These are phyloP conservation scores for Ocimum tenuiflorum DNA, from an alignment of 257 asterid genomes.

Conservation along the genomic window DNA sequence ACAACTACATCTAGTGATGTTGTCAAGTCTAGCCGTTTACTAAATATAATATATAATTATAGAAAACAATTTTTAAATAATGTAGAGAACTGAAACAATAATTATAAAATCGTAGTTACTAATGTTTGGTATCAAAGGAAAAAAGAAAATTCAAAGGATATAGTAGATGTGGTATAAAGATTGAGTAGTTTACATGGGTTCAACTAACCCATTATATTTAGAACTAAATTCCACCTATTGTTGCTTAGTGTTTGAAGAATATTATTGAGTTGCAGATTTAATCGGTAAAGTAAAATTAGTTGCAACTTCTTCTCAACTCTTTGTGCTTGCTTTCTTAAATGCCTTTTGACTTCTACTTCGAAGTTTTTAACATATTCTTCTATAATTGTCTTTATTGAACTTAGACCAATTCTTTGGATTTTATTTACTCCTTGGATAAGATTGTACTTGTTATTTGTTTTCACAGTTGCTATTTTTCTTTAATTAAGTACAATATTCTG, in stretches of 20 bases:
- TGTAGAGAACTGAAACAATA: too few relatives aligned
- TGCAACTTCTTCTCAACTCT: constrained; percentile 34
- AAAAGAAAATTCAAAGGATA: neutral
- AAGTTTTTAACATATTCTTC: constrained; percentile 4
- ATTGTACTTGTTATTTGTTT: neutral
- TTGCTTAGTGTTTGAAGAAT: constrained; percentile 22
- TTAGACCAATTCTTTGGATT: neutral
- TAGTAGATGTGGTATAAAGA: constrained; percentile 1
- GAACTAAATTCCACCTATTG: constrained; percentile 30
- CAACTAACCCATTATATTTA: constrained; percentile 27
- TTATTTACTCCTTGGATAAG: neutral
- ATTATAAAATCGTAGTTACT: too few relatives aligned
- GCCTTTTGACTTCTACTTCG: constrained; percentile 23
- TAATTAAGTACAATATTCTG: too few relatives aligned
- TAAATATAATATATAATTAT: too few relatives aligned
- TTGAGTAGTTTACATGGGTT: constrained; percentile 16
- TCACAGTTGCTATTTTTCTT: too few relatives aligned
- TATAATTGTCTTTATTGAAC: neutral
- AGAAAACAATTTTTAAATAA: too few relatives aligned
- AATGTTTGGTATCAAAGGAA: too few relatives aligned
- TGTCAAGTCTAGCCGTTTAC: too few relatives aligned
- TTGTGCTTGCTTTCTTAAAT: constrained; percentile 6
- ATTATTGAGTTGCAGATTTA: constrained; percentile 14
- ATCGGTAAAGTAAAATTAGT: constrained; percentile 46
- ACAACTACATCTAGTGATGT: too few relatives aligned